Percentiles rank a stretch among this genome's conserved stretches.
Conservation (phyloP, 2,329 filamentous ascomycete genomes). For the Ophiostoma tasmaniense region DNA sequence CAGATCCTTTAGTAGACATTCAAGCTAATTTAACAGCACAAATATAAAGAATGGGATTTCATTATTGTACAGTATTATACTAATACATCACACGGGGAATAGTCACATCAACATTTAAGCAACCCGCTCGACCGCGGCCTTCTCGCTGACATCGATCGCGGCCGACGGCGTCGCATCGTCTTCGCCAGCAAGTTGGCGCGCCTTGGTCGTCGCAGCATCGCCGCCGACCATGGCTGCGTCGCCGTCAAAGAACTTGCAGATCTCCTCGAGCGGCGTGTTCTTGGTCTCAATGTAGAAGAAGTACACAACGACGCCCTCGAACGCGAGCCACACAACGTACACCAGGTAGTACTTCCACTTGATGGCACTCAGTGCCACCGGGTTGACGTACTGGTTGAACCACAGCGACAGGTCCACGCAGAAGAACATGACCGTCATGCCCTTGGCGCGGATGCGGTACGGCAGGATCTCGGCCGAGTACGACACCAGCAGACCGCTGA, state of each 20-base stretch:
- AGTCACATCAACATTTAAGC: neutral
- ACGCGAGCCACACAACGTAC: slow-evolving; percentile 18
- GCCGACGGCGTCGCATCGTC: slow-evolving; percentile 9
- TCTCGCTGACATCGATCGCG: slow-evolving; percentile 11
- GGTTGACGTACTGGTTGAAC: slow-evolving; percentile 21
- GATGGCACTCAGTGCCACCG: slow-evolving; percentile 20
- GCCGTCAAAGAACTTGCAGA: slow-evolving; percentile 45
- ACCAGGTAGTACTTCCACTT: slow-evolving; percentile 24
- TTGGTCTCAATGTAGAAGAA: slow-evolving; percentile 21
- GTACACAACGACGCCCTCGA: slow-evolving; percentile 24
- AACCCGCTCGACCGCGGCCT: slow-evolving; percentile 13
- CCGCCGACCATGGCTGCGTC: slow-evolving; percentile 18
- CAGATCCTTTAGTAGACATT: neutral
- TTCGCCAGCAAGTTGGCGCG: slow-evolving; percentile 18
- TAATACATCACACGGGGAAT: neutral
- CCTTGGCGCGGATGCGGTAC: slow-evolving; percentile 19
- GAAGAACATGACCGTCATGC: slow-evolving; percentile 16
- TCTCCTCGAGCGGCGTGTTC: slow-evolving; percentile 17
- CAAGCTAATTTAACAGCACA: neutral
- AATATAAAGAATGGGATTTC: neutral
- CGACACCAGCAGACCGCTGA: slow-evolving; percentile 37
- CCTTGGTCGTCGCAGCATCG: slow-evolving; percentile 17
- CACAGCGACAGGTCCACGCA: slow-evolving; percentile 16
- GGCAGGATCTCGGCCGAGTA: slow-evolving; percentile 20
- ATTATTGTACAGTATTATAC: neutral